Base-by-base conservation (phyloP, 306 rosid genomes). In the Vicia sativa region DNA sequence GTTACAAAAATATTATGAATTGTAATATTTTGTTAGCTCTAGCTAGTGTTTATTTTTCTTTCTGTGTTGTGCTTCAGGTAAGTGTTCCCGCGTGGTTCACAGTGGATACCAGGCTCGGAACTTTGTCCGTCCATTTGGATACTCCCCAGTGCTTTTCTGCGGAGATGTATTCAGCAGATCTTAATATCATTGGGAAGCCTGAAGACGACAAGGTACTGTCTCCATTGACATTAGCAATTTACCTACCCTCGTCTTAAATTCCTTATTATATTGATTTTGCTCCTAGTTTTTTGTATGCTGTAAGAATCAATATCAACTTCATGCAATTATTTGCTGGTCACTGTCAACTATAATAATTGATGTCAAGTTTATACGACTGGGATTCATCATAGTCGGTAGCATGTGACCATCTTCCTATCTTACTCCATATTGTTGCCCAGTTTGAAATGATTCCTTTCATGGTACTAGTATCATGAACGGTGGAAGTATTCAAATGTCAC, bases 11-110 rank as follows among this genome's bases (percentile, higher is more conserved):
- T 18, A 52, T 9, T 11, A 54, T 39, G 70, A 21, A 34, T 56
- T n/a, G 29, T 52, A 23, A 57, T 70, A 45, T 29, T 71, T 77
- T 53, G 59, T 76, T 46, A 60, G 65, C 62, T 49, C 21, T 37
- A 59, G 68, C 77, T 26, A 61, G 54, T 41, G 62, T 79, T 74
- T 58, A 44, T 72, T 72, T 65, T 72, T 74, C 61, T 60, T 76
- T 26, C 16, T 59, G 67, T 62, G 61, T 56, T 82, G 72, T 74
- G 72, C 75, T 81, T 76, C 90, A 95, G 99, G 97, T 95, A 65
- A 95, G 97, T 76, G 91, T 95, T 82, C 96, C 96, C 8, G 83
- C 96, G 41, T 95, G 99, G 99, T 90, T 95, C 80, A 87, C 99
- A 2, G 97, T 95, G 79, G 99, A 95, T 79, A 85, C 96, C 34